Evolutionary conservation across 1,284 basidiomycete genomes (phyloP), one percentile per base, ranked within the genome.

Genomic region (Coniferiporia weirii): DNA sequence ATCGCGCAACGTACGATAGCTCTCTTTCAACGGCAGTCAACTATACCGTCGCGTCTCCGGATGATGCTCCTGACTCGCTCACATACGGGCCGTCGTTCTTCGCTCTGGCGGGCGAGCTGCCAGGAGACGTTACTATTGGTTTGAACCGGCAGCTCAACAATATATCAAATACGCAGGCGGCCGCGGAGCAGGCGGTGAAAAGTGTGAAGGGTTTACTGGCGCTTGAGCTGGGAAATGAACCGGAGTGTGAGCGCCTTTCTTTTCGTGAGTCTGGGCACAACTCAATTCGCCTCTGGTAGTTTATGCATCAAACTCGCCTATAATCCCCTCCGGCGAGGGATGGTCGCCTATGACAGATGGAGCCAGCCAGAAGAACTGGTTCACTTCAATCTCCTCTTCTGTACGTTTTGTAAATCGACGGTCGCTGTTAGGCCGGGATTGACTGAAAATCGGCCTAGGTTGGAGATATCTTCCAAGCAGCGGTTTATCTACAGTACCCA

Each of bases 161-260:
- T 58, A 69, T 73, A 52, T 60, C 66, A 32, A 76, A 75, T 54
- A 69, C 70, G n/a, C 68, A 72, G 3, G 64, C 65, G 5, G 76
- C 74, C 12, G 76, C 73, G 5, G 56, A 67, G 17, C 64, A 69
- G 43, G 75, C 75, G 9, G 69, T 73, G 55, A 61, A 67, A 20
- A 63, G 63, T 6, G 71, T 77, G 66, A 45, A 58, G 13, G 75
- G 76, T 61, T 63, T 78, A 5, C 68, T 72, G 55, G 71, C 75
- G 4, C 63, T 78, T 46, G 76, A 78, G 61, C 65, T 77, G 2
- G 76, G 76, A 15, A 78, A 78, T 64, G 76, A 77, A 65, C 76
- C 76, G 0, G 75, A 77, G 36, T 69, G 76, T 76, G 58, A 49
- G 74, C 66, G 1, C 3, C 8, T 22, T 45, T 57, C 43, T 45